Evolutionary conservation across 768 basidiomycete species (phyloP), one percentile per base, ranked within the genome.

Genomic region (Chalciporus chontae): DNA sequence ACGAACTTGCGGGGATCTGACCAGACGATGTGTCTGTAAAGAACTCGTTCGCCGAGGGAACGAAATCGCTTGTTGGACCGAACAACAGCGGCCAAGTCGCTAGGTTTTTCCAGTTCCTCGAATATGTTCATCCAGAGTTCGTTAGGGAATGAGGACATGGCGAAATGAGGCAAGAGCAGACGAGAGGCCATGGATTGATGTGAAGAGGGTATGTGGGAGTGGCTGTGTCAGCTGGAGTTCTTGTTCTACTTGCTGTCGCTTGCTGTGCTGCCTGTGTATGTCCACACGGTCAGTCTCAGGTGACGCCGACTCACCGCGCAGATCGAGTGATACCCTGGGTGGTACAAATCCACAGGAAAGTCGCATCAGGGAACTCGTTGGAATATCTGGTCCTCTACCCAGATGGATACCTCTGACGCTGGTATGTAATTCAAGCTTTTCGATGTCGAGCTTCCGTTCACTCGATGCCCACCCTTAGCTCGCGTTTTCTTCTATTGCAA

Each of bases 71-170:
- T 67, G 58, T 50, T 67, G 0, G 69, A 52, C 47, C 63, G 57
- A 2, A 70, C 65, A 45, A 73, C 54, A 46, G 51, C 50, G 31
- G 65, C 60, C 42, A 73, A 55, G 55, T 71, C 69, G n/a, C 31
- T 37, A 0, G 69, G 60, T 0, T 51, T 41, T 38, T 63, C 65
- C 27, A 73, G 54, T 7, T 61, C 55, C 31, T 70, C 71, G 38
- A 73, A 73, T 26, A 73, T 65, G 45, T 54, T 52, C 56, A 73
- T 57, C 72, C 72, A 73, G 1, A 73, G 58, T 36, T 73, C 73
- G 37, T 62, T 65, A 2, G 73, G 73, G 26, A 73, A 51, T 14
- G 52, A 47, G 23, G 47, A n/a, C 57, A 62, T 62, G 40, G 23
- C 45, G 43, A 40, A n/a, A 36, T 15, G 34, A 15, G n/a, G 14